Conservation (phyloP, 306 rosid genomes). For the Boehmeria nivea region DNA sequence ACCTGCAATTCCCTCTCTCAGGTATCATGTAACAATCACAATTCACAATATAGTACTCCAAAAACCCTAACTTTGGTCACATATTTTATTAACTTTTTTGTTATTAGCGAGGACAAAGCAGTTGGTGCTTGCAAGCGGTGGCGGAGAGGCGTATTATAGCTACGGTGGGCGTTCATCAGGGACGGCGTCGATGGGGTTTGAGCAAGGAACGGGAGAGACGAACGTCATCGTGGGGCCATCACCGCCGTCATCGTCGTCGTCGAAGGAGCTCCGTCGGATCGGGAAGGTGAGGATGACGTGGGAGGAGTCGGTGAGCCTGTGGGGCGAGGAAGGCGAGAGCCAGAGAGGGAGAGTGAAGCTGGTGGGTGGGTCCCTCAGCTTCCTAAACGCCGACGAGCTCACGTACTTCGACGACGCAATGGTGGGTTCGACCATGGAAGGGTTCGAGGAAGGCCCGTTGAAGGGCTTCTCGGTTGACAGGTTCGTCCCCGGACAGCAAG, state of each 20-base stretch:
- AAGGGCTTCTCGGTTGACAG: conserved; percentile 80
- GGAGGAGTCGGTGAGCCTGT: conserved; percentile 87
- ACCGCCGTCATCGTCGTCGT: conserved; percentile 27
- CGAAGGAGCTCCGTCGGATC: conserved; percentile 65
- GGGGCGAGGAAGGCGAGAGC: conserved; percentile 85
- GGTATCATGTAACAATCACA: conserved; percentile 29
- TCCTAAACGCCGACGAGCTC: conserved; percentile 74
- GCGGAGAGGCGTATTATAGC: conserved; percentile 42
- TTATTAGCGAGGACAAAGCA: conserved; percentile 54
- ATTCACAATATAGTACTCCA: no score
- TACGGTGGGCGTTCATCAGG: conserved; percentile 36
- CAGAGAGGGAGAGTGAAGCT: conserved; percentile 68
- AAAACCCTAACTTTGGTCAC: neutral
- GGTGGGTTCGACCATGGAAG: conserved; percentile 81
- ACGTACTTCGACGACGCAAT: conserved; percentile 74
- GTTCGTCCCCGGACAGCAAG: conserved; percentile 80
- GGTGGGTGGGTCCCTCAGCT: conserved; percentile 42
- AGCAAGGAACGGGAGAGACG: conserved; percentile 32
- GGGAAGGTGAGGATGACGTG: conserved; percentile 83
- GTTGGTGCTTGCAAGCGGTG: conserved; percentile 40
- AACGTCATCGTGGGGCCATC: conserved; percentile 26
- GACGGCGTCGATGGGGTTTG: conserved; percentile 53
- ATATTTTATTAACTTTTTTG: neutral
- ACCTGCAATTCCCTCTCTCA: conserved; percentile 37
- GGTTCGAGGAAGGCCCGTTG: conserved; percentile 76